Evolutionary conservation across 805 yeast species (phyloP).

Genomic region (Wickerhamiella spandovensis): DNA sequence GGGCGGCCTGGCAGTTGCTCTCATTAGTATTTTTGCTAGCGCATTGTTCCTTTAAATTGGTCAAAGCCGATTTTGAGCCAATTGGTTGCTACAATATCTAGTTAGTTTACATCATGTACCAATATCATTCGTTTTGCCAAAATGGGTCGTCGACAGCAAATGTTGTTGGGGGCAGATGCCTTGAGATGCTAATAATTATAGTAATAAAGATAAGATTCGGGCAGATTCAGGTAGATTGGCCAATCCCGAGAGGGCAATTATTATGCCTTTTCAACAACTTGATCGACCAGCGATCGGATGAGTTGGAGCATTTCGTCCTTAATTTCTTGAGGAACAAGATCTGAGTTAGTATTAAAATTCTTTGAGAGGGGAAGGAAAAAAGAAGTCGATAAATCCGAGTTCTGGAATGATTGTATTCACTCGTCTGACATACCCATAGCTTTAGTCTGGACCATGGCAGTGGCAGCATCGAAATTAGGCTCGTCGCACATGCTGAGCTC

Average conservation of each 20-base stretch:
- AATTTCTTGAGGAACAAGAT: slow-evolving; percentile 53
- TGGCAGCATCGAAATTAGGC: slow-evolving; percentile 41
- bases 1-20: not conserved
- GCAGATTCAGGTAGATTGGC: too few species aligned
- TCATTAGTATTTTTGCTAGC: not conserved
- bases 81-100: not conserved
- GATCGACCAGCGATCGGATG: slow-evolving; percentile 28
- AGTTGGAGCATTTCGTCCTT: slow-evolving; percentile 44
- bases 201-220: too few species aligned
- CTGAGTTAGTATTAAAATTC: slow-evolving; percentile 12
- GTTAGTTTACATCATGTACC: too few species aligned
- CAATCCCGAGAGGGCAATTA: too few species aligned
- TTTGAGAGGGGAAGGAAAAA: not conserved
- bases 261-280: slow-evolving; percentile 18
- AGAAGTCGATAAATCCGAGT: not conserved
- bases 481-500: slow-evolving; percentile 31
- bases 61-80: too few species aligned
- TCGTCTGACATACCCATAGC: slow-evolving; percentile 39
- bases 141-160: too few species aligned
- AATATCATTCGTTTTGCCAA: too few species aligned
- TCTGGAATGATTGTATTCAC: not conserved
- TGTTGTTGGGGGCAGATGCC: too few species aligned
- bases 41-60: not conserved
- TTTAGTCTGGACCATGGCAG: slow-evolving; percentile 42
- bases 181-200: too few species aligned